Conservation (phyloP, 1,284 basidiomycete species). For the Melampsora americana region DNA sequence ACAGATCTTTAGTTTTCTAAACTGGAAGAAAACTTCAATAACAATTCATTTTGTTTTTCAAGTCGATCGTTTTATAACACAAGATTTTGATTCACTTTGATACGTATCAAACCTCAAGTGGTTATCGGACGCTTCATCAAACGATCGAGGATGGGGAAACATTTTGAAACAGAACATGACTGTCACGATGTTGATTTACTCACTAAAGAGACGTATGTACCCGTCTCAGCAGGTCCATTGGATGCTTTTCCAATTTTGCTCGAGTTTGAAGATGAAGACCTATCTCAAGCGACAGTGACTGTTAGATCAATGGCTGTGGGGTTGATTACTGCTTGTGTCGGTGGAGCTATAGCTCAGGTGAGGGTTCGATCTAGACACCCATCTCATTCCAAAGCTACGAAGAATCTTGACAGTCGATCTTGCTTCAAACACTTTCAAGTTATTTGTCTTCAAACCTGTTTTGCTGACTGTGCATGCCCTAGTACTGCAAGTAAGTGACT, state of each 20-base stretch:
- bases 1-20: too few species aligned
- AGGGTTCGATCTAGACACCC: neutral
- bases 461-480: constrained; percentile 22
- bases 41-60: too few species aligned
- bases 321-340: constrained; percentile 26
- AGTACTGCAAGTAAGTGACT: constrained; percentile 34
- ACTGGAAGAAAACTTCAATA: too few species aligned
- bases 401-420: neutral
- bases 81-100: too few species aligned
- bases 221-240: constrained; percentile 18
- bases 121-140: too few species aligned
- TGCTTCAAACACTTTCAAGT: neutral
- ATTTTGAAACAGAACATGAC: too few species aligned
- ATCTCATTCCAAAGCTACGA: too few species aligned
- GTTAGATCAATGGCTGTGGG: constrained; percentile 32
- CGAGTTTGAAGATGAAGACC: constrained; percentile 27
- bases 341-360: constrained; percentile 37
- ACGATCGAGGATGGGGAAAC: too few species aligned
- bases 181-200: too few species aligned
- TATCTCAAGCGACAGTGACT: constrained; percentile 31
- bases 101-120: too few species aligned
- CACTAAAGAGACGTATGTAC: too few species aligned
- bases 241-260: constrained; percentile 24
- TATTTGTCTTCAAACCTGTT: constrained; percentile 41
- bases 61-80: too few species aligned